Evolutionary conservation across 1,139 yeast genomes (phyloP), one percentile per base, ranked within the genome.

Genomic region (Diutina rugosa): DNA sequence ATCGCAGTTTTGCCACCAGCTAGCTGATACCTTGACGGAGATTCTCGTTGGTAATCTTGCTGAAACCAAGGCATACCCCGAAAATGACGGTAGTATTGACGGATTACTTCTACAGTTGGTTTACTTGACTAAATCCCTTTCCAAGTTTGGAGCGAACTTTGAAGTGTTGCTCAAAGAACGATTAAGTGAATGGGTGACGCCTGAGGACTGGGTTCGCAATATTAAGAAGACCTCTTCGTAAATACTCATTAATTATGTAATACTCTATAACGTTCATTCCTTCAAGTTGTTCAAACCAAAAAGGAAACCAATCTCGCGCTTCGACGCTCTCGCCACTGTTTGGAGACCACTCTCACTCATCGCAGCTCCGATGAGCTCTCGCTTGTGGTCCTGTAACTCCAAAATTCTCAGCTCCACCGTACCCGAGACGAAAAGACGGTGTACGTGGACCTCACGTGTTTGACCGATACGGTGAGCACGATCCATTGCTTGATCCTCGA

Each of bases 391-490:
- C 66, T 91, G 98, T 58, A 91, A 74, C 56, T 77, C 82, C 72
- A 87, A 76, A 58, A 91, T 90, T 65, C 97, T 80, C 67, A 88
- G 95, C 66, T 91, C 99, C 12, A 91, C 90, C 0, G 96, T 84
- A 49, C 79, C 77, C 46, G 73, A 67, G 55, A 86, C 79, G 64
- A 87, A 77, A 26, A 91, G 70, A 61, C 90, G 77, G 68, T 90
- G 85, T 29, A 91, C 89, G 61, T 69, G 73, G 14, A 91, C 98
- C 51, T 84, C 84, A 57, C 81, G 75, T 44, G 80, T 79, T 70
- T 91, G 99, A 6, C 97, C 97, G 62, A 91, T 88, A 68, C 99
- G 80, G 70, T 93, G 93, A 6, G 95, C 95, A 62, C 99, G 81
- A 68, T 90, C 97, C 80, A 88, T 90, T 0, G 98, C 98, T 70